Evolutionary conservation across 2,329 filamentous ascomycete species (phyloP).

Genomic region (Plenodomus biglobosus): DNA sequence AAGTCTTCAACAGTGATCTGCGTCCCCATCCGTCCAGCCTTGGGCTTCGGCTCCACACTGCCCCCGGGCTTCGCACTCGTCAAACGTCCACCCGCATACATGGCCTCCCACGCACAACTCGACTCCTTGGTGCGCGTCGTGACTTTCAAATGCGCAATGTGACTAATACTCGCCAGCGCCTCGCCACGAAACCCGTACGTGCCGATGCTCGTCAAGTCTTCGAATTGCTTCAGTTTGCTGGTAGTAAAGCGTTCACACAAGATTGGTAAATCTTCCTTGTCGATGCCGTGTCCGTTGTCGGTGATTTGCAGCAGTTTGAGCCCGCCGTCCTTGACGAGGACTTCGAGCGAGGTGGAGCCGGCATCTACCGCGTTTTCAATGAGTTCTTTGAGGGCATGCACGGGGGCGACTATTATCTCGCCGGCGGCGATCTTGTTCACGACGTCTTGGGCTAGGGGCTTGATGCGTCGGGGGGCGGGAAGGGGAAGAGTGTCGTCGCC

Average conservation of each 20-base stretch:
- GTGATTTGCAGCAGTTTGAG: slow-evolving; percentile 95
- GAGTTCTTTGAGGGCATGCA: slow-evolving; percentile 93
- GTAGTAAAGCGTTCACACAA: slow-evolving; percentile 96
- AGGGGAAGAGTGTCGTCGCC: slow-evolving; percentile 38
- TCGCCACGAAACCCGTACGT: slow-evolving; percentile 99
- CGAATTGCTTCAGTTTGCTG: slow-evolving; percentile 90
- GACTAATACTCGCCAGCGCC: slow-evolving; percentile 94
- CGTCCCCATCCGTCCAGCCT: slow-evolving; percentile 84
- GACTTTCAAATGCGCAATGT: slow-evolving; percentile 93
- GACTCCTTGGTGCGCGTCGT: slow-evolving; percentile 92
- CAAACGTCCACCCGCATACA: slow-evolving; percentile 81
- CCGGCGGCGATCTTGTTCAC: slow-evolving; percentile 98
- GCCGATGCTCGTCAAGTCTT: slow-evolving; percentile 84
- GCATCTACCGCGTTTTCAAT: slow-evolving; percentile 98
- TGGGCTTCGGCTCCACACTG: slow-evolving; percentile 79
- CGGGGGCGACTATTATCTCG: slow-evolving; percentile 96
- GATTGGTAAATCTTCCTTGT: slow-evolving; percentile 87
- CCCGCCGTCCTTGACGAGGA: slow-evolving; percentile 91
- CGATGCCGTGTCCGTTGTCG: slow-evolving; percentile 94
- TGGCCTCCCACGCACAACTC: slow-evolving; percentile 84
- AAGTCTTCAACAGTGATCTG: slow-evolving; percentile 95
- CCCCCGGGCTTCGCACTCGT: slow-evolving; percentile 85
- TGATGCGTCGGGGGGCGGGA: slow-evolving; percentile 51
- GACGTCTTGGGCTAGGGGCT: slow-evolving; percentile 88
- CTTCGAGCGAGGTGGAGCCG: slow-evolving; percentile 87